Evolutionary conservation across 768 basidiomycete species (phyloP).

Genomic region (Lentinus tigrinus): DNA sequence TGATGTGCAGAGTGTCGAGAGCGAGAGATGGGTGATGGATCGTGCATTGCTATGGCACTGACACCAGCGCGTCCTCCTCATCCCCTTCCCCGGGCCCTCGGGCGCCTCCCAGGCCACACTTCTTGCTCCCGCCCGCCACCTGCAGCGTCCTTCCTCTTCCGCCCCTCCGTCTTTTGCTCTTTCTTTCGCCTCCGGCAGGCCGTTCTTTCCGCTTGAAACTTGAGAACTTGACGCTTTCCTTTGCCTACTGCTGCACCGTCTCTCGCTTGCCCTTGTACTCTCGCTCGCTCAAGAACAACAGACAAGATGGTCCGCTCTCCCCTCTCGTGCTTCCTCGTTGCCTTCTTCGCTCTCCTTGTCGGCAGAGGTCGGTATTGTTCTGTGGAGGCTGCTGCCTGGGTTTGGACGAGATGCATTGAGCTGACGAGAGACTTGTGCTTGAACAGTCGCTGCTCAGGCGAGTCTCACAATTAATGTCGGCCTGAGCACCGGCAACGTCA

Average conservation of each 20-base stretch:
- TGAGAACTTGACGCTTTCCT: constrained; percentile 4
- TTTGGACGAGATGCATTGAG: not conserved
- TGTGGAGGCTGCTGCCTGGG: not conserved
- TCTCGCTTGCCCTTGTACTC: constrained; percentile 8
- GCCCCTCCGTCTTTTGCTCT: constrained; percentile 18
- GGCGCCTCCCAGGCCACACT: not conserved
- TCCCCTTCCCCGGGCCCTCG: not conserved
- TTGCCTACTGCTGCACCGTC: constrained; percentile 22
- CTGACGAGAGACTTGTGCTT: not conserved
- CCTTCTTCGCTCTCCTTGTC: constrained; percentile 45
- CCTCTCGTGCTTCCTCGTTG: constrained; percentile 25
- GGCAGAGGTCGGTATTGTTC: constrained; percentile 48
- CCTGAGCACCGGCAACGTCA: constrained; percentile 34
- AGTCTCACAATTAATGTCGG: constrained; percentile 48
- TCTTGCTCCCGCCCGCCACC: constrained; percentile 10
- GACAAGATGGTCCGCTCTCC: not conserved
- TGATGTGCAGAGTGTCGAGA: not conserved
- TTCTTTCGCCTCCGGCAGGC: constrained; percentile 34
- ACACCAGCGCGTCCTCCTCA: not conserved
- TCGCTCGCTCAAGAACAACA: constrained; percentile 25
- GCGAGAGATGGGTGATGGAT: too few relatives aligned
- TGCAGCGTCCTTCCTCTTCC: not conserved
- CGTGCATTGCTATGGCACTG: constrained; percentile 16
- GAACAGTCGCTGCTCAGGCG: constrained; percentile 35
- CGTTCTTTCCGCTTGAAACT: constrained; percentile 6